phyloP scores from a whole-genome alignment of 1,284 basidiomycete species.

The Apiotrichum sp. region DNA sequence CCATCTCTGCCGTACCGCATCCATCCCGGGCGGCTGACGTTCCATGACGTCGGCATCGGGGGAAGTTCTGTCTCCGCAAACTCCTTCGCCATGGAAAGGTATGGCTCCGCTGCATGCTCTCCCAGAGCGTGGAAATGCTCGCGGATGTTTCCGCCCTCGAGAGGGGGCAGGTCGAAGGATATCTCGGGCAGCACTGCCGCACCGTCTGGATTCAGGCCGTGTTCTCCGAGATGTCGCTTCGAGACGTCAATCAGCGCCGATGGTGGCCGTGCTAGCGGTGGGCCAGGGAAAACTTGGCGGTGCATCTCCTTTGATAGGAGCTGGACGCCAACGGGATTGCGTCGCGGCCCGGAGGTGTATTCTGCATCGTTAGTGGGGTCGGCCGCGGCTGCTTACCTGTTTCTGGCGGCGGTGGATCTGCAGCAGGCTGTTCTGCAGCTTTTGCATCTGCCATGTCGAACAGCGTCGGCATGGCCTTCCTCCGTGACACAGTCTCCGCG shows the following conservation, averaged over 20 bases:
- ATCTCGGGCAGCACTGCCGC: slow-evolving; percentile 74
- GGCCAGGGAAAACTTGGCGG: slow-evolving; percentile 73
- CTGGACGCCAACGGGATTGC: slow-evolving; percentile 88
- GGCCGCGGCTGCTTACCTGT: too few relatives aligned
- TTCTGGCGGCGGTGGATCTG: too few relatives aligned
- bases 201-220: slow-evolving; percentile 72
- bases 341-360: slow-evolving; percentile 26
- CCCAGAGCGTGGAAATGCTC: slow-evolving; percentile 88
- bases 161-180: slow-evolving; percentile 70
- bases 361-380: too few relatives aligned
- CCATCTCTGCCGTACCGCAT: slow-evolving; percentile 61
- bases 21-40: slow-evolving; percentile 72
- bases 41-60: slow-evolving; percentile 62
- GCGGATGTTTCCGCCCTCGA: slow-evolving; percentile 75
- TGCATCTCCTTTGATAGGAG: slow-evolving; percentile 76
- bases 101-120: slow-evolving; percentile 65
- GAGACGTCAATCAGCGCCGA: slow-evolving; percentile 65
- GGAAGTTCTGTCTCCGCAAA: slow-evolving; percentile 59
- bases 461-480: neutral
- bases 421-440: neutral
- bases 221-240: slow-evolving; percentile 66
- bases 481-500: neutral
- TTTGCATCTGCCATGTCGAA: neutral
- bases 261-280: slow-evolving; percentile 60
- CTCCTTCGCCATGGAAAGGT: slow-evolving; percentile 65